Conservation (phyloP, 257 asterid genomes). For the Forsythia suspensa region DNA sequence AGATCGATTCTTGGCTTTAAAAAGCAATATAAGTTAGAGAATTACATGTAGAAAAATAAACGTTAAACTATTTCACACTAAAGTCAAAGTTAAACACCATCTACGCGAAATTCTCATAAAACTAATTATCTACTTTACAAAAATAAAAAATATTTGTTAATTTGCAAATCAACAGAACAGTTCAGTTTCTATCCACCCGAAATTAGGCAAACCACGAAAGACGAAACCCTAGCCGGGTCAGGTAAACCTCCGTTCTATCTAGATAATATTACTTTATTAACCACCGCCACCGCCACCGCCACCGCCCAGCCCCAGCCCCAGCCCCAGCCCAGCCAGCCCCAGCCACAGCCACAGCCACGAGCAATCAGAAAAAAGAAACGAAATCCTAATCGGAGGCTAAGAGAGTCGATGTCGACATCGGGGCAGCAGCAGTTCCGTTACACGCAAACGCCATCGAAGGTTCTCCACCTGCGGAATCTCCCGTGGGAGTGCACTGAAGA, state of each 20-base stretch:
- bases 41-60: too few species aligned
- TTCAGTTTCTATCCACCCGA: not conserved
- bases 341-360: not conserved
- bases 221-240: not conserved
- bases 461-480: slow-evolving; percentile 80
- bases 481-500: slow-evolving; percentile 84
- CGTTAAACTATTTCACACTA: too few species aligned
- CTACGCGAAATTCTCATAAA: too few species aligned
- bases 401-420: slow-evolving; percentile 60
- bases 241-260: not conserved
- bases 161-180: too few species aligned
- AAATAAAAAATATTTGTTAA: too few species aligned
- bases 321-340: too few species aligned
- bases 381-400: not conserved
- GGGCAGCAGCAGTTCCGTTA: slow-evolving; percentile 77
- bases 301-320: too few species aligned
- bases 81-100: too few species aligned
- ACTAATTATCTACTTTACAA: too few species aligned
- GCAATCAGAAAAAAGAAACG: not conserved
- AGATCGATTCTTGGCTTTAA: too few species aligned
- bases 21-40: too few species aligned
- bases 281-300: too few species aligned
- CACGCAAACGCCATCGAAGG: slow-evolving; percentile 89
- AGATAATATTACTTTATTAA: not conserved
- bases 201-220: not conserved